Conservation (phyloP, 176 grass and related monocot species). For the Lolium multiflorum region DNA sequence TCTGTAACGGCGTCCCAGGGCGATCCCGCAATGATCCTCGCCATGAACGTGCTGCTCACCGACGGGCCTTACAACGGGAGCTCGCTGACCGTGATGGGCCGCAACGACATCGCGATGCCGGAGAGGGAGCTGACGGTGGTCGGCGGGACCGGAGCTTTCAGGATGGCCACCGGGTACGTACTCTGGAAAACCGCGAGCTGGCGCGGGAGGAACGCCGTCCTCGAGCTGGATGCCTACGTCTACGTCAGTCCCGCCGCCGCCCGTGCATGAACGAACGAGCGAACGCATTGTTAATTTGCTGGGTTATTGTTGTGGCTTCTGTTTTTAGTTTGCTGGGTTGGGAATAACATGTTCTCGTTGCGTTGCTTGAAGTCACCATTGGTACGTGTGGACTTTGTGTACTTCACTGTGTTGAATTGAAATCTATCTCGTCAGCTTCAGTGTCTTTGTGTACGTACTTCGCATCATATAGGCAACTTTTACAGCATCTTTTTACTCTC, state of each 20-base stretch:
- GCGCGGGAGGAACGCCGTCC: background rate
- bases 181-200: slow-evolving; percentile 29
- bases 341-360: background rate
- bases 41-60: slow-evolving; percentile 14
- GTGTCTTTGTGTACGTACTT: too few relatives aligned
- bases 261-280: background rate
- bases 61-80: background rate
- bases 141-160: slow-evolving; percentile 19
- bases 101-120: background rate
- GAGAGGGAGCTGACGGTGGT: slow-evolving; percentile 33
- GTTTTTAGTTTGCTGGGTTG: background rate
- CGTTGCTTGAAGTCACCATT: too few relatives aligned
- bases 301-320: background rate
- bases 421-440: too few relatives aligned
- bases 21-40: background rate
- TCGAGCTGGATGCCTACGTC: slow-evolving; percentile 23
- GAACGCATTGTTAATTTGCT: background rate
- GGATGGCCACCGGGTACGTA: slow-evolving; percentile 27
- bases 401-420: background rate
- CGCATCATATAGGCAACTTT: too few relatives aligned
- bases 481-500: too few relatives aligned
- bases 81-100: slow-evolving; percentile 1
- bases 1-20: background rate
- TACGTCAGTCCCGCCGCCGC: background rate
- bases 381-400: background rate